Evolutionary conservation across 495 filamentous ascomycete genomes (phyloP), one percentile per base, ranked within the genome.

Genomic region (Bombardia bombarda): DNA sequence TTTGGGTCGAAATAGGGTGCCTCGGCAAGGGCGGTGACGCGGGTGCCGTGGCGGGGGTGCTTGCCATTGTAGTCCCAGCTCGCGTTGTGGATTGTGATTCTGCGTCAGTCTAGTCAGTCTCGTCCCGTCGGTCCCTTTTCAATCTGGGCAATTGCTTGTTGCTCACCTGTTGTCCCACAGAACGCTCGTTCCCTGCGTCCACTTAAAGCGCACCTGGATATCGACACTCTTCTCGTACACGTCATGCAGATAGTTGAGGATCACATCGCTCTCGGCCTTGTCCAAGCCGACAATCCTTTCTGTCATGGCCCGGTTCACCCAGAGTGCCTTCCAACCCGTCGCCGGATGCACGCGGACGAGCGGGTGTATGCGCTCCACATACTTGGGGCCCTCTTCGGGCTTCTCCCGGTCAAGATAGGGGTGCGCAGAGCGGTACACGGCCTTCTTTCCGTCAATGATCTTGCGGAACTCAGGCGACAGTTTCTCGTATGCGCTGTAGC

Each of bases 401-500:
- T 81, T 55, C 22, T 78, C 63, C 23, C 81, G 73, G 54, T 84
- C 79, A 2, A 87, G 68, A 52, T 87, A 85, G 0, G 73, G 59
- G 55, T 84, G 82, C 9, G 80, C 79, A 25, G 77, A 82, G 10
- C 73, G 65, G 52, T 84, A 84, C 13, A 85, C 76, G 25, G 80
- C 82, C 5, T 74, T 66, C 49, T 69, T 74, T 10, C 82, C 82
- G 55, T 87, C 81, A 45, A 87, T 80, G 35, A 87, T 70, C 49
- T 78, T 77, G 40, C 81, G 80, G 66, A 84, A 84, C 4, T 63
- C 67, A 0, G 81, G 82, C 5, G 78, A 82, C 2, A 86, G 69
- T 57, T 84, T 84, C 60, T 82, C 79, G 56, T 87, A 87, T 3
- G 80, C 81, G 9, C 72, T 61, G 48, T 85, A 85, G 2, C 80